phyloP scores from a whole-genome alignment of 495 filamentous ascomycete genomes.

The Aspergillus cavernicola region DNA sequence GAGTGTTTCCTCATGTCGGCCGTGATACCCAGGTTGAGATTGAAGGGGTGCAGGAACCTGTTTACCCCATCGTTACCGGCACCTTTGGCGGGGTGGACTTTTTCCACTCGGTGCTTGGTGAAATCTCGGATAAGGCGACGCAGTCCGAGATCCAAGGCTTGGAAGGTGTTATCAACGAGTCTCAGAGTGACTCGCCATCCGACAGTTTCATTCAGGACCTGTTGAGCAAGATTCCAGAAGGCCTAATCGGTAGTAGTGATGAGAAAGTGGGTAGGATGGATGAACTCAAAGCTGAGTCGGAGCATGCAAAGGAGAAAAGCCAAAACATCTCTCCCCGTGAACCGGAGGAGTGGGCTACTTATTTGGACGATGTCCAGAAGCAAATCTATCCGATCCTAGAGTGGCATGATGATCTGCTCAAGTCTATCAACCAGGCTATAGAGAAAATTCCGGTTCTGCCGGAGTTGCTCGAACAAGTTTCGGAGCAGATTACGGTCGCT shows the following conservation, averaged over 20 bases:
- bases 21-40: slow-evolving; percentile 62
- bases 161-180: slow-evolving; percentile 66
- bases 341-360: slow-evolving; percentile 69
- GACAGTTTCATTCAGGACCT: slow-evolving; percentile 70
- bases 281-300: slow-evolving; percentile 64
- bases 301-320: slow-evolving; percentile 45
- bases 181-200: slow-evolving; percentile 42
- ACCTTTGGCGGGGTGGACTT: slow-evolving; percentile 90
- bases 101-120: slow-evolving; percentile 83
- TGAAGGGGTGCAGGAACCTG: slow-evolving; percentile 54
- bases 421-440: slow-evolving; percentile 69
- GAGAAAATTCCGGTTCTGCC: slow-evolving; percentile 77
- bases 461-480: slow-evolving; percentile 72
- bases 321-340: slow-evolving; percentile 64
- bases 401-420: slow-evolving; percentile 84
- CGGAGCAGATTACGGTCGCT: slow-evolving; percentile 76
- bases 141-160: slow-evolving; percentile 83
- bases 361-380: slow-evolving; percentile 61
- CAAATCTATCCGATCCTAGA: slow-evolving; percentile 82
- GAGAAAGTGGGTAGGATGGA: slow-evolving; percentile 59
- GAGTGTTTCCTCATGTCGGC: slow-evolving; percentile 83
- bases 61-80: slow-evolving; percentile 81
- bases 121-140: slow-evolving; percentile 81
- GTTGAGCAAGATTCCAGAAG: slow-evolving; percentile 71
- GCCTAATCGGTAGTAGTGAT: slow-evolving; percentile 66